Base-by-base conservation (phyloP, 441 rosid species). In the Adansonia gregorii region DNA sequence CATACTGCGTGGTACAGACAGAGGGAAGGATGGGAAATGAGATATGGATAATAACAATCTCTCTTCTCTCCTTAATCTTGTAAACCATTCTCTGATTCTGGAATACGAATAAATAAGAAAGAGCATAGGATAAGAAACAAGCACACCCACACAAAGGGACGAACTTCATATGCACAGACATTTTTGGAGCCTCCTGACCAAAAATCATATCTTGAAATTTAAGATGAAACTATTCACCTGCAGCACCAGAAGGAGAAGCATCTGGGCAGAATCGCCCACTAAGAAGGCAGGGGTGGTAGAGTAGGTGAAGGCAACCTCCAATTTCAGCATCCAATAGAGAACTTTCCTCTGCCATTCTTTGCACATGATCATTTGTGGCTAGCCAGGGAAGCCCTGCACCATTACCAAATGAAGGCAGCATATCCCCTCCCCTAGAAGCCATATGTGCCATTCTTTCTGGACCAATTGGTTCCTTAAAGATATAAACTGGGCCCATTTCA, bases 321-420 rank as follows among this genome's bases (percentile, higher is more conserved):
- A 95, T 90, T 83, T 93, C 99, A 52, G 94, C 90, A 89, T 97
- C 98, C 84, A 97, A 84, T 79, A 91, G 84, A 73, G 88, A 89
- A 85, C 94, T 91, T 84, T 93, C 97, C 81, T 93, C 97, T 54
- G 96, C 94, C 83, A 80, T 79, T 43, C 73, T 84, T 76, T 83
- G 88, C 76, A 91, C 83, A 72, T 84, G 75, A 41, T 94, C 98
- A 87, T 89, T 93, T 79, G 91, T 86, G 60, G 98, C 94, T 70
- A 92, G 85, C 98, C 99, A 97, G 83, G 99, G 98, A 81, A 93
- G 88, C 82, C 99, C 99, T 49, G 98, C 95, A 78, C 95, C 98
- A 77, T 84, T 87, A 75, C 99, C 98, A 85, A 97, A 97, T 75
- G 92, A 84, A 81, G 99, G 98, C 54, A 97, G 86, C 78, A 83